Percentiles rank a stretch among this genome's conserved stretches.
Conservation (phyloP, 2,329 filamentous ascomycete species). For the Aspergillus pseudonomiae region DNA sequence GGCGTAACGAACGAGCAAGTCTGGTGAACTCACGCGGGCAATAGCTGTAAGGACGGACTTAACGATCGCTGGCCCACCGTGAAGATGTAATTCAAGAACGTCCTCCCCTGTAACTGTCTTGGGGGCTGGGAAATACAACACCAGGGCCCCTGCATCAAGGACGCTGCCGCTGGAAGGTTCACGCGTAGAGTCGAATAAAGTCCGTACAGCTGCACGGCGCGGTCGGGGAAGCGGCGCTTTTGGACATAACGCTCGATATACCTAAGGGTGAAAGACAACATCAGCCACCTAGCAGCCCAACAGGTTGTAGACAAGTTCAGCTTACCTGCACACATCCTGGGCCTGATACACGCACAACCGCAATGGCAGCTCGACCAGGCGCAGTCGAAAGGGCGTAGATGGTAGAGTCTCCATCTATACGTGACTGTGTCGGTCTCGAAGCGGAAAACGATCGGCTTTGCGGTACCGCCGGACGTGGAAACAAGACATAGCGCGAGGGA, state of each 20-base stretch:
- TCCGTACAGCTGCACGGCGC: slow-evolving; percentile 71
- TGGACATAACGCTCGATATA: slow-evolving; percentile 68
- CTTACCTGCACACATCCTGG: slow-evolving; percentile 69
- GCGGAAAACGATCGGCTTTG: slow-evolving; percentile 29
- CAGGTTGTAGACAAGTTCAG: neutral
- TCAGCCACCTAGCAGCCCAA: slow-evolving; percentile 2
- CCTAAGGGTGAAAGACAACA: slow-evolving; percentile 42
- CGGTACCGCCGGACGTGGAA: slow-evolving; percentile 6
- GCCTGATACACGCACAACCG: slow-evolving; percentile 85
- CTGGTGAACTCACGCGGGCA: slow-evolving; percentile 43
- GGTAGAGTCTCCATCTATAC: slow-evolving; percentile 54
- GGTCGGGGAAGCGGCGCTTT: slow-evolving; percentile 57
- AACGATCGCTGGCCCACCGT: slow-evolving; percentile 86
- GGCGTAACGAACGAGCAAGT: slow-evolving; percentile 71
- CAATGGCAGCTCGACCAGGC: slow-evolving; percentile 83
- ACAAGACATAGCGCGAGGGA: slow-evolving; percentile 17
- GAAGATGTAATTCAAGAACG: slow-evolving; percentile 89
- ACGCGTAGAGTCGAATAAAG: slow-evolving; percentile 64
- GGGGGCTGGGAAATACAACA: slow-evolving; percentile 81
- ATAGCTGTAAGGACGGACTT: slow-evolving; percentile 83
- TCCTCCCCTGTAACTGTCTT: slow-evolving; percentile 90
- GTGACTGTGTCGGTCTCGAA: slow-evolving; percentile 17
- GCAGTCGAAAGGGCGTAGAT: slow-evolving; percentile 94
- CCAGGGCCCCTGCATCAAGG: slow-evolving; percentile 75
- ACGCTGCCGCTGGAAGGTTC: slow-evolving; percentile 46